A percentile compares a stretch with the other conserved stretches of the same genome.
Conservation (phyloP, 73 alveolate genomes). For the Chromera velia region DNA sequence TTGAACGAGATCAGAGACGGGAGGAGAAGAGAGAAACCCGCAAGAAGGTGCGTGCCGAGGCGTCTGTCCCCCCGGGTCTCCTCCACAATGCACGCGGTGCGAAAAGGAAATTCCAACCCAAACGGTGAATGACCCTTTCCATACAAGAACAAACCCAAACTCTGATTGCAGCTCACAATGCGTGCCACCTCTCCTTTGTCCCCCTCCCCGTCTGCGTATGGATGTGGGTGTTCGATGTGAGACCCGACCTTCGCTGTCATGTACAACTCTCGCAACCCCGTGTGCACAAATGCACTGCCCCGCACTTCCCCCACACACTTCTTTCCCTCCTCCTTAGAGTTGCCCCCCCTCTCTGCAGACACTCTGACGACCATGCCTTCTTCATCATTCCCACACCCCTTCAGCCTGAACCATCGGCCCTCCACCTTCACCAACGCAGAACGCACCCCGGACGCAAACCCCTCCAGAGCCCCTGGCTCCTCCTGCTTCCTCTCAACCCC, state of each 20-base stretch:
- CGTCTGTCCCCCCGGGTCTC: not conserved
- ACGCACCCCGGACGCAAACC: conserved; percentile 16
- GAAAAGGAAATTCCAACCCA: not conserved
- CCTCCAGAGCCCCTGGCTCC: conserved; percentile 6
- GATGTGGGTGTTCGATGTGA: not conserved
- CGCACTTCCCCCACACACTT: conserved; percentile 7
- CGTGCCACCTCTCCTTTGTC: no score
- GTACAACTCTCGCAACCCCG: conserved; percentile 9
- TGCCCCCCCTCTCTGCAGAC: conserved; percentile 15
- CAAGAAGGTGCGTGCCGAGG: not conserved
- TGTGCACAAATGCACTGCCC: conserved; percentile 28
- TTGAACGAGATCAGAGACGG: not conserved
- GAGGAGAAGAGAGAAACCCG: not conserved
- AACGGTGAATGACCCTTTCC: not conserved
- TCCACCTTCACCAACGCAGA: conserved; percentile 13
- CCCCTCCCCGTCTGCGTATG: no score
- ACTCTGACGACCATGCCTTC: conserved; percentile 17
- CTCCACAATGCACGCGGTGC: not conserved
- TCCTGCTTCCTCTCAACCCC: no score
- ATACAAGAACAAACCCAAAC: not conserved
- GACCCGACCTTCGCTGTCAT: conserved; percentile 10
- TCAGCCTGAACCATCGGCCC: conserved; percentile 30
- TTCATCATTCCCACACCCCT: conserved; percentile 6
- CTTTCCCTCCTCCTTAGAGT: no score
- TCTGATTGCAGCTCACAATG: not conserved